Conservation (phyloP, 106 monocot species). For the Phalaenopsis aphrodite region DNA sequence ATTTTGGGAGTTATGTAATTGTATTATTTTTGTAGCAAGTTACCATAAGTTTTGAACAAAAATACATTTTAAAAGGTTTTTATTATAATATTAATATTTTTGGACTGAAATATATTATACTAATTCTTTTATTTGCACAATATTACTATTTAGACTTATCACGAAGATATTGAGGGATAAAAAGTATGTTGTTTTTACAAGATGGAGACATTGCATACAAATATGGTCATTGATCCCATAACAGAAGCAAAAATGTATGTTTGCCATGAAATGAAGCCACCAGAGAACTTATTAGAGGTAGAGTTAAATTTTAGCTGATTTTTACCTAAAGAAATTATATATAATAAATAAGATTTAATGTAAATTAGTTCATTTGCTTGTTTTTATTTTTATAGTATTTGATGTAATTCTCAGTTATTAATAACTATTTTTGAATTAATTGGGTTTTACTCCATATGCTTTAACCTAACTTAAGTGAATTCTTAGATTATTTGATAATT, state of each 20-base stretch:
- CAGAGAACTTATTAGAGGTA: background rate
- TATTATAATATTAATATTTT: background rate
- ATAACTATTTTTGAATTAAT: too few relatives aligned
- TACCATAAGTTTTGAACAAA: background rate
- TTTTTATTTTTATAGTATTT: background rate
- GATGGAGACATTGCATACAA: background rate
- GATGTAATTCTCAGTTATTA: too few relatives aligned
- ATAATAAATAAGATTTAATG: too few relatives aligned
- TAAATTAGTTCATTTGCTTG: background rate
- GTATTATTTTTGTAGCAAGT: background rate
- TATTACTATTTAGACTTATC: background rate
- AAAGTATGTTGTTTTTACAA: slow-evolving; percentile 2
- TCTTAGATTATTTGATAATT: too few relatives aligned
- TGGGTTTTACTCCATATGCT: too few relatives aligned
- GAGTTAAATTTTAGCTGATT: background rate
- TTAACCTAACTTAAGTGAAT: too few relatives aligned
- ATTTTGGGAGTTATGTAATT: background rate
- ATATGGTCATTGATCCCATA: background rate
- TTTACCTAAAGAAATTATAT: background rate
- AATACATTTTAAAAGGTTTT: background rate
- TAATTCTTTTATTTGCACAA: background rate
- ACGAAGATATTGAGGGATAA: background rate
- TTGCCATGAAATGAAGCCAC: background rate
- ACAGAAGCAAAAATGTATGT: background rate
- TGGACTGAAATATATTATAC: background rate